phyloP scores from a whole-genome alignment of 2,329 filamentous ascomycete species.

The Neurospora crassa region DNA sequence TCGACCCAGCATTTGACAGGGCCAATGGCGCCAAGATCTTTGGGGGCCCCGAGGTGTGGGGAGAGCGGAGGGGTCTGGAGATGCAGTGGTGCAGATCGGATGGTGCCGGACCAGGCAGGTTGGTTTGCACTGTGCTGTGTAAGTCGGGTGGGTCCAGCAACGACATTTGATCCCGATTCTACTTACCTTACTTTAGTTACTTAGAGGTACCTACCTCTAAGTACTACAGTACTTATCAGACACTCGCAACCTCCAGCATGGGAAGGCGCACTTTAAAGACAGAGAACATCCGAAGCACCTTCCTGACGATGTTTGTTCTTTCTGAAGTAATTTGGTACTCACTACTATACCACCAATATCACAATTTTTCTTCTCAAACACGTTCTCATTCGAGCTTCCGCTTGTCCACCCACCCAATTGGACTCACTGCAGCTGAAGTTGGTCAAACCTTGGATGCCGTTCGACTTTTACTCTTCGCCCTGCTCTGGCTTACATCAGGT shows the following conservation, averaged over 20 bases:
- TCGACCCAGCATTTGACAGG: background rate
- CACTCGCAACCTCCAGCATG: background rate
- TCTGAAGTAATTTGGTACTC: background rate
- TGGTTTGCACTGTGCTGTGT: background rate
- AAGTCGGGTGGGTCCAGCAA: background rate
- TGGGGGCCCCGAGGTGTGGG: background rate
- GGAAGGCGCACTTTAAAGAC: background rate
- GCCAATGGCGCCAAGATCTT: background rate
- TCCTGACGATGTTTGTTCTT: background rate
- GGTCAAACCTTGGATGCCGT: background rate
- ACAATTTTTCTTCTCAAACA: background rate
- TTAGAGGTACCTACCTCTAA: no score
- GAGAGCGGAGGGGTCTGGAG: background rate
- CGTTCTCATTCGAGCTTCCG: background rate
- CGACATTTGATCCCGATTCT: background rate
- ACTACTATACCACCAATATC: background rate
- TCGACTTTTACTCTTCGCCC: background rate
- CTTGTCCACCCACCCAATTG: background rate
- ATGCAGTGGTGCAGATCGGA: background rate
- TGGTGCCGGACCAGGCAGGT: background rate
- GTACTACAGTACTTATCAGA: no score
- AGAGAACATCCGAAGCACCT: background rate
- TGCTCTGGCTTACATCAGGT: no score
- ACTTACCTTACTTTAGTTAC: no score
- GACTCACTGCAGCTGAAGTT: background rate